Base-by-base conservation (phyloP, 768 basidiomycete genomes). In the Symmetrospora coprosmae region DNA sequence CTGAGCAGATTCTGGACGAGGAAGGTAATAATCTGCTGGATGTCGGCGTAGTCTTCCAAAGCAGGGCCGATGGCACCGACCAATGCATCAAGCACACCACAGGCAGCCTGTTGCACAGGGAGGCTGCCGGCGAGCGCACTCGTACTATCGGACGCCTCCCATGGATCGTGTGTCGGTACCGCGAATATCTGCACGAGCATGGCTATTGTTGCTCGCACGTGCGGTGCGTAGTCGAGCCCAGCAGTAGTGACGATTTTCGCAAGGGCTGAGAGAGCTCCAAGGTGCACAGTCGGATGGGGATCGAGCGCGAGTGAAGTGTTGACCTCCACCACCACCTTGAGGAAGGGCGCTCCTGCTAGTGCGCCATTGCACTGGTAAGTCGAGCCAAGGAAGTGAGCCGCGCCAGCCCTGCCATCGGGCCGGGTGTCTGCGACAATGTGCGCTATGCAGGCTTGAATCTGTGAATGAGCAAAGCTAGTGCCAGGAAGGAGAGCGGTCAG, bases 201-300 rank as follows among this genome's bases (percentile, higher is more conserved):
- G 17, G 87, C 88, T 33, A 97, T 77, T 0, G 91, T 96, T 65
- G 82, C 81, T 2, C 85, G 78, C 4, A 94, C 85, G 68, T 84
- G 92, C 0, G 89, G 86, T 2, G 86, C 81, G 70, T 92, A 99
- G 0, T 86, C 83, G 58, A 97, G 74, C 72, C 86, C 90, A 2
- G 92, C 90, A 2, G 91, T 84, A 69, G 87, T 83, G 70, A 94
- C 84, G 60, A 97, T 91, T 16, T 81, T 78, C 5, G 84, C 81
- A 30, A 99, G 76, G 0, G 94, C 86, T 47, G 80, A 82, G 63
- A 96, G 75, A 2, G 92, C 84, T 82, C 86, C 91, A 69, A 85
- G 94, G 72, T 97, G 92, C 5, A 96, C 94, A 31, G 89, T 79
- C 0, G 94, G 92, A 71, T 97, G 94, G 0, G 92, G 90, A 71